Percentiles rank a stretch among this genome's conserved stretches.
These are phyloP conservation scores for Suhomyces bokatorum DNA, from an alignment of 1,139 yeast genomes.

Conservation along the genomic window DNA sequence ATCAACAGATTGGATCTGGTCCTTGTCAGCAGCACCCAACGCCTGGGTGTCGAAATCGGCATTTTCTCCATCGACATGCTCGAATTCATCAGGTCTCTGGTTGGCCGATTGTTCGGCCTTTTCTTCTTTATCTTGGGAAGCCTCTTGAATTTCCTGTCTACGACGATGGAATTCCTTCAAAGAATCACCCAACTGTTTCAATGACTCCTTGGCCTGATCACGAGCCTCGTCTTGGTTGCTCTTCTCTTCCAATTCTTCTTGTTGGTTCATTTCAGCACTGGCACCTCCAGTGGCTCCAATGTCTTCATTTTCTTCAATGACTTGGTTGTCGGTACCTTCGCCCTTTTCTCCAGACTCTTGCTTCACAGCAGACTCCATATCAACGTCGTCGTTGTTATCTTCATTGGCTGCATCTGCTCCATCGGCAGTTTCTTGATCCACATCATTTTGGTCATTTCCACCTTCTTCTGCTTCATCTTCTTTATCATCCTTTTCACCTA, in stretches of 20 bases:
- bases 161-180: conserved; percentile 90
- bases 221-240: conserved; percentile 58
- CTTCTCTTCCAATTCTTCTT: conserved; percentile 29
- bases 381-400: conserved; percentile 54
- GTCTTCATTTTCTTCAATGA: conserved; percentile 65
- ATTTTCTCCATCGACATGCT: conserved; percentile 84
- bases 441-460: conserved; percentile 32
- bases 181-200: conserved; percentile 88
- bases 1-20: conserved; percentile 73
- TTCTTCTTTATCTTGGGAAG: conserved; percentile 49
- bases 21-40: conserved; percentile 83
- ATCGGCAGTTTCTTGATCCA: conserved; percentile 31
- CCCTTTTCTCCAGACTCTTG: conserved; percentile 72
- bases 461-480: conserved; percentile 28
- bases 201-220: conserved; percentile 74
- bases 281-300: conserved; percentile 73
- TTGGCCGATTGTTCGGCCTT: conserved; percentile 53
- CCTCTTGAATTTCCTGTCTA: conserved; percentile 78
- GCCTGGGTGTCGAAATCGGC: conserved; percentile 84
- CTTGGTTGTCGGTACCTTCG: conserved; percentile 75
- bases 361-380: conserved; percentile 67
- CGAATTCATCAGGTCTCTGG: conserved; percentile 83
- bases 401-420: conserved; percentile 52
- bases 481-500: conserved; percentile 26
- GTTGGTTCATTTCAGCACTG: conserved; percentile 46